A percentile compares a stretch with the other conserved stretches of the same genome.
Evolutionary conservation across 2,329 filamentous ascomycete genomes (phyloP).

Genomic region (Colletotrichum lini): DNA sequence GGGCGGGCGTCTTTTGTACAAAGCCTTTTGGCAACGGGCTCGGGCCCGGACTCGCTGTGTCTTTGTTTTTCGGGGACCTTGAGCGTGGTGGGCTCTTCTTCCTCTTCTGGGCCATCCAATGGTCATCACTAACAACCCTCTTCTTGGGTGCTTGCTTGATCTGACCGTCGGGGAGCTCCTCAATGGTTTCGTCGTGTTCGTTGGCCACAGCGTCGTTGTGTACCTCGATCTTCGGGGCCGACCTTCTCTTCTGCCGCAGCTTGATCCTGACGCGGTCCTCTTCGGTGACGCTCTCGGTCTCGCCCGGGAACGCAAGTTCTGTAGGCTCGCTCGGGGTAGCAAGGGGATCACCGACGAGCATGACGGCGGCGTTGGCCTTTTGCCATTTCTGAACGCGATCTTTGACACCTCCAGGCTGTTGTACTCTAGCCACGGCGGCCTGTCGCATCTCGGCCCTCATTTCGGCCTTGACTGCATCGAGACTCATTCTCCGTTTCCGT

Average conservation of each 20-base stretch:
- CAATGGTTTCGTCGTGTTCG: slow-evolving; percentile 45
- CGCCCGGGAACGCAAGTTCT: slow-evolving; percentile 72
- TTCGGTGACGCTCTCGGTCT: slow-evolving; percentile 74
- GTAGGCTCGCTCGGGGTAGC: slow-evolving; percentile 70
- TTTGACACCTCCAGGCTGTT: slow-evolving; percentile 77
- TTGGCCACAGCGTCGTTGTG: slow-evolving; percentile 50
- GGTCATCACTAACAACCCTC: slow-evolving; percentile 91
- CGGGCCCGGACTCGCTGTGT: slow-evolving; percentile 49
- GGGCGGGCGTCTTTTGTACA: slow-evolving; percentile 65
- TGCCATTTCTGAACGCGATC: slow-evolving; percentile 91
- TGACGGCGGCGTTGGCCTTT: slow-evolving; percentile 78
- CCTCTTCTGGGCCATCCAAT: slow-evolving; percentile 80
- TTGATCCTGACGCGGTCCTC: slow-evolving; percentile 73
- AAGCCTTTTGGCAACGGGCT: slow-evolving; percentile 72
- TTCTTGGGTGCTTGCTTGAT: slow-evolving; percentile 82
- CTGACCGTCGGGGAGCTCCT: slow-evolving; percentile 46
- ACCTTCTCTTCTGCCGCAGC: slow-evolving; percentile 61
- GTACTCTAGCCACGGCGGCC: slow-evolving; percentile 70
- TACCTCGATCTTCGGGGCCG: slow-evolving; percentile 50
- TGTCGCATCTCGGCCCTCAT: slow-evolving; percentile 69
- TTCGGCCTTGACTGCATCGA: slow-evolving; percentile 71
- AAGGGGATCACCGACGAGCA: slow-evolving; percentile 66
- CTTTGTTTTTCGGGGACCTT: slow-evolving; percentile 52
- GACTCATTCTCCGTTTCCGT: slow-evolving; percentile 62
- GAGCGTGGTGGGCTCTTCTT: slow-evolving; percentile 62